Percentiles rank a stretch among this genome's conserved stretches.
These are phyloP conservation scores for Backusella morwellensis DNA, from an alignment of 192 early-diverging fungal species.

Conservation along the genomic window DNA sequence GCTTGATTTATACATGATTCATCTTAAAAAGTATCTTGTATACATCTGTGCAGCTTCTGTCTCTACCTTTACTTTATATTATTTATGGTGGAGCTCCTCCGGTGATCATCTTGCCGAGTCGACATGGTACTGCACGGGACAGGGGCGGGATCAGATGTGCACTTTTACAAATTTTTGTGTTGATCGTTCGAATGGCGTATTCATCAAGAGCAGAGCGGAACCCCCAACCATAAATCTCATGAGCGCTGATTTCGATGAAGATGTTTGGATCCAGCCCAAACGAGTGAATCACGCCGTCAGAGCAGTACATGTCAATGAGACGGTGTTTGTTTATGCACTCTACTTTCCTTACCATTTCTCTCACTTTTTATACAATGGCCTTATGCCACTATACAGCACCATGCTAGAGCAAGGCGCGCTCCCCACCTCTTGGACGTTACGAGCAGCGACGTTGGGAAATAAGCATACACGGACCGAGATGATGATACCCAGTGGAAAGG, in stretches of 20 bases:
- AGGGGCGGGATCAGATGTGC: constrained; percentile 22
- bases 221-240: constrained; percentile 28
- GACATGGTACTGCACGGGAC: constrained; percentile 14
- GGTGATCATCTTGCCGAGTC: background rate
- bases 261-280: constrained; percentile 20
- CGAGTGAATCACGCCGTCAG: background rate
- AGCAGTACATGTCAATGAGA: constrained; percentile 34
- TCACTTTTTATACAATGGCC: constrained; percentile 46
- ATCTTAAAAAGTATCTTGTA: background rate
- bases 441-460: constrained; percentile 14
- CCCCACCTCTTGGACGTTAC: constrained; percentile 22
- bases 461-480: constrained; percentile 22
- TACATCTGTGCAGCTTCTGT: background rate
- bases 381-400: constrained; percentile 44
- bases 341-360: constrained; percentile 44
- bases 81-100: background rate
- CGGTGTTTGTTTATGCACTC: constrained; percentile 41
- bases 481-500: constrained; percentile 9
- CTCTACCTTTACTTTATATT: background rate
- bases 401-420: constrained; percentile 20
- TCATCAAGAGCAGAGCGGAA: background rate
- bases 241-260: constrained; percentile 1
- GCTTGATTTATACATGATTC: background rate
- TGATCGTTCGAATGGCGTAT: constrained; percentile 24
- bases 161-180: constrained; percentile 34